Evolutionary conservation across 148 eudicot genomes (phyloP).

Genomic region (Euryodendron excelsum): DNA sequence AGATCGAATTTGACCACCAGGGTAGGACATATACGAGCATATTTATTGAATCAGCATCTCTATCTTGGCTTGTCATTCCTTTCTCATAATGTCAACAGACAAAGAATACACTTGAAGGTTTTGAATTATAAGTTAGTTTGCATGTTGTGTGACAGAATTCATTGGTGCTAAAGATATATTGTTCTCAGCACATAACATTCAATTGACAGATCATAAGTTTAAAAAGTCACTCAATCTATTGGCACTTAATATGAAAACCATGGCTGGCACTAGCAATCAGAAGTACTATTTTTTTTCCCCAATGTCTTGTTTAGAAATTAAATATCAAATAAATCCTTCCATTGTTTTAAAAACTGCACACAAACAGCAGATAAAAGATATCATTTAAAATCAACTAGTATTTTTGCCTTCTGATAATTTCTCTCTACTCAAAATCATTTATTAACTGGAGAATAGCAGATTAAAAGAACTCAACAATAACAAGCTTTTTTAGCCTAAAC

Average conservation of each 20-base stretch:
- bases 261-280: not conserved
- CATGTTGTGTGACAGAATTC: not conserved
- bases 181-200: not conserved
- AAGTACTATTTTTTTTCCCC: no score
- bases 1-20: not conserved
- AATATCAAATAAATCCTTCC: not conserved
- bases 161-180: not conserved
- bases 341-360: not conserved
- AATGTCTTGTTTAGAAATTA: not conserved
- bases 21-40: not conserved
- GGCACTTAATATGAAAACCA: no score
- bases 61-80: not conserved
- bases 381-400: constrained; percentile 1
- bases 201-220: not conserved
- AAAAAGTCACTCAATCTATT: not conserved
- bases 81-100: not conserved
- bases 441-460: no score
- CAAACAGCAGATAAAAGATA: not conserved
- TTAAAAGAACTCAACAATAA: not conserved
- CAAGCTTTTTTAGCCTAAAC: not conserved
- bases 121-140: not conserved
- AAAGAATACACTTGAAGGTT: not conserved
- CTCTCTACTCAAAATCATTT: not conserved
- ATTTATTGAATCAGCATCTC: not conserved
- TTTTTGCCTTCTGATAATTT: not conserved